A percentile compares a stretch with the other conserved stretches of the same genome.
These are phyloP conservation scores for Ogataea pini DNA, from an alignment of 805 yeast species.

Conservation along the genomic window DNA sequence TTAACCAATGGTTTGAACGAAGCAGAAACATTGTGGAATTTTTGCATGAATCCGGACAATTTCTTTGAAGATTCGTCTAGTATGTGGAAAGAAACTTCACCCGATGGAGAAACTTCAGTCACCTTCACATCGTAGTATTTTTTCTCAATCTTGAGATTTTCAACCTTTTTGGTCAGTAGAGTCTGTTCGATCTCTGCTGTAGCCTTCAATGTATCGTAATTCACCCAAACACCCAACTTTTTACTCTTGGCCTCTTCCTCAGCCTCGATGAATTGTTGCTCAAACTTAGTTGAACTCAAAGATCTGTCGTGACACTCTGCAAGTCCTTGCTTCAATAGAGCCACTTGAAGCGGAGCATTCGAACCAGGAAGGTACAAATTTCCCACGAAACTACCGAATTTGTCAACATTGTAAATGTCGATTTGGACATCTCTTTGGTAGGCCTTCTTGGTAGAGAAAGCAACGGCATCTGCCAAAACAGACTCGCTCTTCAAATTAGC, in stretches of 20 bases:
- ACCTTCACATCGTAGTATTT: constrained; percentile 53
- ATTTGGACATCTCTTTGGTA: constrained; percentile 75
- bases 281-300: constrained; percentile 56
- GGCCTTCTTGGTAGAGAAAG: constrained; percentile 52
- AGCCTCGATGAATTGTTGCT: constrained; percentile 55
- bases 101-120: constrained; percentile 47
- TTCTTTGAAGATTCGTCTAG: constrained; percentile 40
- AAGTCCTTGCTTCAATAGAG: constrained; percentile 61
- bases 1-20: constrained; percentile 40
- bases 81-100: constrained; percentile 48
- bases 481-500: constrained; percentile 42
- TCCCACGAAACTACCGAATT: constrained; percentile 80
- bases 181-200: not conserved
- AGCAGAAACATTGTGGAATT: constrained; percentile 42
- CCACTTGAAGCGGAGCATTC: constrained; percentile 56
- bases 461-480: constrained; percentile 49
- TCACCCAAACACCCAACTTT: constrained; percentile 67
- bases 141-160: constrained; percentile 31
- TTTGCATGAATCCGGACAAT: constrained; percentile 46
- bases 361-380: constrained; percentile 55
- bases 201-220: constrained; percentile 45
- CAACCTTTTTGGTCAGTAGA: constrained; percentile 17
- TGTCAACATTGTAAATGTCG: constrained; percentile 69
- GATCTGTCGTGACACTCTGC: constrained; percentile 68
- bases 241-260: constrained; percentile 58